Percentiles rank a stretch among this genome's conserved stretches.
Evolutionary conservation across 768 basidiomycete species (phyloP).

Genomic region (Suillus lakei): DNA sequence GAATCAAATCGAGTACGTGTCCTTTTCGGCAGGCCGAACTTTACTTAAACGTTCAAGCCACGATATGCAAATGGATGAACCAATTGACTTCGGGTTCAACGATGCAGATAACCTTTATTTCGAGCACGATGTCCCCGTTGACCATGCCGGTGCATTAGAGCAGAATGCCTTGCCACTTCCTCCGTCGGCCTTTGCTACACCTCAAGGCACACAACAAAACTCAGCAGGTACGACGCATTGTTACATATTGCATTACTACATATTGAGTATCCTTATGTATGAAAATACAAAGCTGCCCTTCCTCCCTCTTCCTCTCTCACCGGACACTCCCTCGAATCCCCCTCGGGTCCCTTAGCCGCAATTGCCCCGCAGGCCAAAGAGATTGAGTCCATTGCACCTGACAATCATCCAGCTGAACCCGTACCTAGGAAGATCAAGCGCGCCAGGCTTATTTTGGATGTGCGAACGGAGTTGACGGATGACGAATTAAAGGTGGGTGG

Average conservation of each 20-base stretch:
- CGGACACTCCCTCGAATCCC: constrained; percentile 12
- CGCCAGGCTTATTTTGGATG: constrained; percentile 64
- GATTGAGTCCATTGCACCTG: not conserved
- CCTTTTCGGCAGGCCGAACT: not conserved
- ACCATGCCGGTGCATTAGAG: not conserved
- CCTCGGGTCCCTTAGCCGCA: not conserved
- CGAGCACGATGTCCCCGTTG: not conserved
- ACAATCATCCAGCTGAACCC: not conserved
- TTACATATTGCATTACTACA: not conserved
- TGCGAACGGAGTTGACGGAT: constrained; percentile 80
- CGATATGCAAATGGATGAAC: constrained; percentile 14
- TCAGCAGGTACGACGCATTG: not conserved
- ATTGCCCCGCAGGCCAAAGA: not conserved
- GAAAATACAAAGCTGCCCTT: constrained; percentile 8
- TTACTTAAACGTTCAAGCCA: not conserved
- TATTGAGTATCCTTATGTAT: not conserved
- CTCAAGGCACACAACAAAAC: not conserved
- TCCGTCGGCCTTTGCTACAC: not conserved
- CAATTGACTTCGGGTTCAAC: constrained; percentile 15
- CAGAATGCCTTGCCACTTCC: not conserved
- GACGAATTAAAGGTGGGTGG: constrained; percentile 72
- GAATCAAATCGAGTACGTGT: constrained; percentile 24
- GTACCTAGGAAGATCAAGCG: constrained; percentile 49
- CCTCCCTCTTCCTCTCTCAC: constrained; percentile 9
- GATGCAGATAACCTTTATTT: constrained; percentile 9